Evolutionary conservation across 805 yeast species (phyloP), one percentile per base, ranked within the genome.

Genomic region (Saturnispora zaruensis): DNA sequence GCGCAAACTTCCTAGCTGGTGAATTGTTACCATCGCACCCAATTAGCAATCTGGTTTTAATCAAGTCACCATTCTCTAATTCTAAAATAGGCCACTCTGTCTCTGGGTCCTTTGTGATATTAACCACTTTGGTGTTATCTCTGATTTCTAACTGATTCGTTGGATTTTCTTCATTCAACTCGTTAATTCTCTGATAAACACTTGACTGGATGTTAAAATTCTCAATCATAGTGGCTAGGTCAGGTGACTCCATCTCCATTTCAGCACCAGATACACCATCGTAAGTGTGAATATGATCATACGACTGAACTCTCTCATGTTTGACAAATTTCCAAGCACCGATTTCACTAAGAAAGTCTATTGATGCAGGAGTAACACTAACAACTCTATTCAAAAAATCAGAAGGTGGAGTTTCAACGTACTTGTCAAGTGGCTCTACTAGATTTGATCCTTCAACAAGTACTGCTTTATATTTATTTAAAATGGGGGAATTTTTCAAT

Each of bases 11-110:
- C 44, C 97, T 76, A 5, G 86, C 98, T 0, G 97, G 96, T 1
- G 97, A 89, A 64, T 89, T 87, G 64, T 81, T 88, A 1, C 99
- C 99, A 64, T 93, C 99, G 37, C 96, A 96, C 7, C 99, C 99
- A 14, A 93, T 79, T 20, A 90, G 70, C n/a, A 90, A 71, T 49
- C 96, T 73, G 0, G 96, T 76, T 59, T 78, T 77, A 46, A 82
- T 71, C 11, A 61, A 55, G 13, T 77, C 76, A 1, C 96, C 97
- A 54, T 76, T 77, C 13, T 78, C 76, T 13, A 90, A 69, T 24
- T 75, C 70, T 13, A 91, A 81, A 7, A 79, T 61, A 1, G 97
- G 97, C 96, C 96, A 87, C 44, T 79, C 77, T 0, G 65, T 64
- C 3, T 24, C 37, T 13, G 28, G 25, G 45, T 68, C 72, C 6